Base-by-base conservation (phyloP, 371 early-diverging fungal species). In the Catenaria anguillulae region DNA sequence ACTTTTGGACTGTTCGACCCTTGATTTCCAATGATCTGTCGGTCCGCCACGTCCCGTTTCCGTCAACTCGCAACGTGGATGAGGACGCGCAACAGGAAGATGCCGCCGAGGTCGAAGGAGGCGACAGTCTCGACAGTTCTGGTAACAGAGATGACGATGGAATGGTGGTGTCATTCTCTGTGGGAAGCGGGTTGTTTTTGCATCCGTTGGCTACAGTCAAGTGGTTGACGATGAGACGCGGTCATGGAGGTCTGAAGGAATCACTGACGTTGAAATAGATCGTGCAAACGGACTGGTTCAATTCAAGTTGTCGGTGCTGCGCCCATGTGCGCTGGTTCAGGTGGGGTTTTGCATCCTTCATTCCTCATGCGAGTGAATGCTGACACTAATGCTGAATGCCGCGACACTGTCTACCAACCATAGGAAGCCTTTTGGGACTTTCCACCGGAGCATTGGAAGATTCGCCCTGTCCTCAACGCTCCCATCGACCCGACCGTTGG, bases 251-350 rank as follows among this genome's bases (percentile, higher is more conserved):
- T 67, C 69, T 10, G 76, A 78, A 2, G 73, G 71, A 15, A 69
- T 78, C n/a, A 59, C 65, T 19, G 76, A 75, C 46, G 71, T 70
- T 2, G 76, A 75, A 55, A 69, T 75, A 55, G 71, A 75, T 26
- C 26, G 34, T 1, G 13, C 56, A 45, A 17, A 42, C 65, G 74
- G 71, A 46, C 52, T 43, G 3, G 73, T 75, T 13, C 60, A 62
- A 19, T 68, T 76, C 54, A 70, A 70, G 56, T 76, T 76, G 12
- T 70, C 70, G 13, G 70, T 71, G 26, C 75, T 78, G 45, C 52
- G 62, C 1, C 76, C 76, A 12, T 72, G 73, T 12, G 78, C 78
- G 4, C 29, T 75, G 2, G 70, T 78, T 1, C 76, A 75, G 70
- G 73, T 73, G 5, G 10, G 40, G n/a, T n/a, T 40, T 40, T 40